phyloP scores from a whole-genome alignment of 805 yeast genomes.

The Starmerella powellii region DNA sequence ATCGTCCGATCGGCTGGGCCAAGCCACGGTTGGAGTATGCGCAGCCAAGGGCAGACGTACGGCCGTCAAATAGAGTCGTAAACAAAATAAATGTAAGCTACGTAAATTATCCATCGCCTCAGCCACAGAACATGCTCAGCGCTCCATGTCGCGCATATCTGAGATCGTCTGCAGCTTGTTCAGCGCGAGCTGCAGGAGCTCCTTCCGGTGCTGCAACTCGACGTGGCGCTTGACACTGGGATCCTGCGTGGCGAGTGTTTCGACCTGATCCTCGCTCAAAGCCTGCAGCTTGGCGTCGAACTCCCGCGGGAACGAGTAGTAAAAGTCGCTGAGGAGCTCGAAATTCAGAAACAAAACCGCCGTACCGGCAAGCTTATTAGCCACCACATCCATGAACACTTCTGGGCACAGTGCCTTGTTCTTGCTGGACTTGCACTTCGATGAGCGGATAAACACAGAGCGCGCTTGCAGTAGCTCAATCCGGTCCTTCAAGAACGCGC shows the following conservation, averaged over 20 bases:
- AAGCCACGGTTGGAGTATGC: too few relatives aligned
- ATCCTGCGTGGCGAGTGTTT: conserved; percentile 85
- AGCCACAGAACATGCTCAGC: too few relatives aligned
- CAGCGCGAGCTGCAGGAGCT: conserved; percentile 70
- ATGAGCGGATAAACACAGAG: conserved; percentile 59
- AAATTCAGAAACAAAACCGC: conserved; percentile 88
- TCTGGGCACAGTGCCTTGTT: conserved; percentile 91
- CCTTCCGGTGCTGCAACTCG: conserved; percentile 87
- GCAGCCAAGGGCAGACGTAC: too few relatives aligned
- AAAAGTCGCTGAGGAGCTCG: conserved; percentile 85
- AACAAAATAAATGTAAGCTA: too few relatives aligned
- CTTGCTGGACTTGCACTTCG: conserved; percentile 63
- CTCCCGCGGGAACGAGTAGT: conserved; percentile 91
- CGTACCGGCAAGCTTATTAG: conserved; percentile 82
- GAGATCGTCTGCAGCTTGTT: conserved; percentile 74
- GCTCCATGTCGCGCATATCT: conserved; percentile 40
- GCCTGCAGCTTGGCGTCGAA: conserved; percentile 62
- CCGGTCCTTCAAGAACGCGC: conserved; percentile 66
- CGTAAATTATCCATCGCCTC: too few relatives aligned
- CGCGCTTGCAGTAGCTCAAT: conserved; percentile 59
- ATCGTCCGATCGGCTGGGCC: too few relatives aligned
- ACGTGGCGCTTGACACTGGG: conserved; percentile 82
- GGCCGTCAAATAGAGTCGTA: too few relatives aligned
- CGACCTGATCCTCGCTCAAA: conserved; percentile 65
- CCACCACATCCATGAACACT: conserved; percentile 79